phyloP scores from a whole-genome alignment of 352 stramenopile genomes.

The Phytophthora citrophthora region DNA sequence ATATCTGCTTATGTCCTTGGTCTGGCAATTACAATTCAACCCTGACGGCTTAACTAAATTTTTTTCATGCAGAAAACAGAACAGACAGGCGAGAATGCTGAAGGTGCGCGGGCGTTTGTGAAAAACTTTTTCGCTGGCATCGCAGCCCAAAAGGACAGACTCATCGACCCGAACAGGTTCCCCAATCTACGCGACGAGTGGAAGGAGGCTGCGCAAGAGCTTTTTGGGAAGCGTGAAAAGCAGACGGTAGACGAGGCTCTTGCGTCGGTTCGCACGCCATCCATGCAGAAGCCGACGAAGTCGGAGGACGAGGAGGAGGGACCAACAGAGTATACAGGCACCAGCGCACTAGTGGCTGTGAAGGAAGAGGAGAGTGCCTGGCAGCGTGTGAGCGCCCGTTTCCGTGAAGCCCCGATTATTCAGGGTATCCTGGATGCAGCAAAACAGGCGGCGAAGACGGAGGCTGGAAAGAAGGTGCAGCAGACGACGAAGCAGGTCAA shows the following conservation, averaged over 20 bases:
- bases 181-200: constrained; percentile 69
- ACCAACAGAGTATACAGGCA: constrained; percentile 65
- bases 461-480: constrained; percentile 77
- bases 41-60: constrained; percentile 1
- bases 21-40: background rate
- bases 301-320: constrained; percentile 45
- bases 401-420: constrained; percentile 96
- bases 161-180: constrained; percentile 57
- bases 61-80: constrained; percentile 26
- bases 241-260: constrained; percentile 79
- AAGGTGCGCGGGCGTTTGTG: constrained; percentile 58
- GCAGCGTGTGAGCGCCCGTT: constrained; percentile 93
- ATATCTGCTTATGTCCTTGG: constrained; percentile 1
- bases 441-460: constrained; percentile 77
- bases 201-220: constrained; percentile 74
- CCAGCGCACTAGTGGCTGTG: constrained; percentile 83
- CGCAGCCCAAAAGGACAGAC: constrained; percentile 58
- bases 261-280: constrained; percentile 66
- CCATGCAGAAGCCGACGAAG: constrained; percentile 46
- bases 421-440: constrained; percentile 86
- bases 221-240: constrained; percentile 80
- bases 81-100: constrained; percentile 34
- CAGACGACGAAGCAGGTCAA: constrained; percentile 78
- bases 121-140: constrained; percentile 65
- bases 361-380: constrained; percentile 95